Percentiles rank a stretch among this genome's conserved stretches.
phyloP scores from a whole-genome alignment of 179 eudicot species.

The Patellifolia procumbens region DNA sequence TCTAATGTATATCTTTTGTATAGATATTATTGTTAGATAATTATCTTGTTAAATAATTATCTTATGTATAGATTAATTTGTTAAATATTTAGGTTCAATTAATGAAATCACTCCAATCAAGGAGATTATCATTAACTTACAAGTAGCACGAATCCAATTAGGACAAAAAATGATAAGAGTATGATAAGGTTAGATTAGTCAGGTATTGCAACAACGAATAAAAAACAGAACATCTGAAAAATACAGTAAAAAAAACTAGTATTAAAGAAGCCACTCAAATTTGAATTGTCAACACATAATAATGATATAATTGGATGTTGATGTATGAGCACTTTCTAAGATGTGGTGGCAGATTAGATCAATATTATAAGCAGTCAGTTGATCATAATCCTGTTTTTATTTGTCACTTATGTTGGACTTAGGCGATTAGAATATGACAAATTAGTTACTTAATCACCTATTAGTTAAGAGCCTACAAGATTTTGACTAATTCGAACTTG shows the following conservation, averaged over 20 bases:
- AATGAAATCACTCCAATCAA: too few relatives aligned
- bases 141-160: too few relatives aligned
- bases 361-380: background rate
- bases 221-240: background rate
- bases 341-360: background rate
- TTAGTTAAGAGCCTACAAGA: too few relatives aligned
- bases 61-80: too few relatives aligned
- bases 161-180: too few relatives aligned
- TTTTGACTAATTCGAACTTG: too few relatives aligned
- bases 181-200: background rate
- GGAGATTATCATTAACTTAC: too few relatives aligned
- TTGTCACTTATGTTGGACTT: background rate
- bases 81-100: too few relatives aligned
- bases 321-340: background rate
- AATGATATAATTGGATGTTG: conserved; percentile 13
- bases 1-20: too few relatives aligned
- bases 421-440: background rate
- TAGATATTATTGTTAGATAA: too few relatives aligned
- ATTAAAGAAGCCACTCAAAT: background rate
- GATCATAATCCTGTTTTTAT: background rate
- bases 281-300: conserved; percentile 3
- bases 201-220: background rate
- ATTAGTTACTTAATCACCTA: too few relatives aligned
- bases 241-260: background rate
- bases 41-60: too few relatives aligned